phyloP scores from a whole-genome alignment of 1,284 basidiomycete species.

The Polyporus tsugae region DNA sequence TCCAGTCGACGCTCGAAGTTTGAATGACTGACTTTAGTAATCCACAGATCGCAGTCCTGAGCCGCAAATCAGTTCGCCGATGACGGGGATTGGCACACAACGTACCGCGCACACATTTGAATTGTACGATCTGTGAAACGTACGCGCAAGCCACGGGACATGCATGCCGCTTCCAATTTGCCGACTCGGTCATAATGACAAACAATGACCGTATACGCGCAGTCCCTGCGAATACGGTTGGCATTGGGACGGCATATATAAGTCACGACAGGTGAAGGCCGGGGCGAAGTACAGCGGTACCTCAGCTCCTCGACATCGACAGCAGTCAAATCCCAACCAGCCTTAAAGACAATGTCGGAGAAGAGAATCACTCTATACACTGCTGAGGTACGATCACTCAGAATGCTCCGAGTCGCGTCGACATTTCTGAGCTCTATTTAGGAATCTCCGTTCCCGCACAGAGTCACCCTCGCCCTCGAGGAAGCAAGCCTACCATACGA shows the following conservation, averaged over 20 bases:
- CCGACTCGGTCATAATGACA: background rate
- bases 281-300: background rate
- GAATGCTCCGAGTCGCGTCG: no score
- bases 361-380: background rate
- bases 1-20: no score
- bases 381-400: background rate
- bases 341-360: background rate
- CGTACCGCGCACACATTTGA: no score
- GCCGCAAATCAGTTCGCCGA: no score
- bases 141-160: no score
- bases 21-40: no score
- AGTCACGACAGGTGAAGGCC: background rate
- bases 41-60: no score
- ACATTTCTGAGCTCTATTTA: background rate
- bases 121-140: no score
- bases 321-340: background rate
- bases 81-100: no score
- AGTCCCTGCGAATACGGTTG: background rate
- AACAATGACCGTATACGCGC: background rate
- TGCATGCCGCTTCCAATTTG: no score
- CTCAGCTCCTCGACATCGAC: background rate
- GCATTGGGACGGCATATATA: background rate
- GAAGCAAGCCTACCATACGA: slow-evolving; percentile 32
- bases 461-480: slow-evolving; percentile 14
- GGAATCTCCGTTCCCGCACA: slow-evolving; percentile 9